Evolutionary conservation across 331 rosid genomes (phyloP).

Genomic region (Acacia concinna): DNA sequence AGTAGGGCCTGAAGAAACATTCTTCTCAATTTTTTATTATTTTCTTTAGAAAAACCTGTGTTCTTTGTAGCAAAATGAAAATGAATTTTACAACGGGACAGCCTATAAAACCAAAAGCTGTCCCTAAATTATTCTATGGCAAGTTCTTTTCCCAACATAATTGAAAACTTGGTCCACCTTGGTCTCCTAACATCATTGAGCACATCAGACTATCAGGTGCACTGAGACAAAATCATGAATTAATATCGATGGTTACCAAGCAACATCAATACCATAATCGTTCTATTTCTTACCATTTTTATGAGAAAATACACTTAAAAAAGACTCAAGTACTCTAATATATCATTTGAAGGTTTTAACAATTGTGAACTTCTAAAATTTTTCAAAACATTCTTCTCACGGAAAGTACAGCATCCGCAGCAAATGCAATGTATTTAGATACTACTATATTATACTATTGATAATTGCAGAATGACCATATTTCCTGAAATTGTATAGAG

Average conservation of each 20-base stretch:
- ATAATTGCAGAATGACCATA: neutral
- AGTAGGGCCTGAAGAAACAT: neutral
- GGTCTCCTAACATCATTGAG: neutral
- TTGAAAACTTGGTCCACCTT: neutral
- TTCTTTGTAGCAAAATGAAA: neutral
- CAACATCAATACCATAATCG: neutral
- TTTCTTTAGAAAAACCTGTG: neutral
- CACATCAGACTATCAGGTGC: neutral
- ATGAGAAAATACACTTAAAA: neutral
- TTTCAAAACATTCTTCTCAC: neutral
- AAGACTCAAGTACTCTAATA: neutral
- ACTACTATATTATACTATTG: neutral
- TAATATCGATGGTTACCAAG: neutral
- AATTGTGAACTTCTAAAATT: neutral
- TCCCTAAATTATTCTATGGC: neutral
- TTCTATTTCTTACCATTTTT: neutral
- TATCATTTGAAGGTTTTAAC: neutral
- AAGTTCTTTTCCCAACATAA: neutral
- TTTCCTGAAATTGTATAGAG: neutral
- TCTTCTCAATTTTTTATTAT: neutral
- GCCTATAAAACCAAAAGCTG: neutral
- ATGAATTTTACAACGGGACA: neutral
- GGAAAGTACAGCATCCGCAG: neutral
- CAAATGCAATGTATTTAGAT: neutral
- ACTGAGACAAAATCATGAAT: conserved; percentile 3